Conservation (phyloP, 192 early-diverging fungal genomes). For the Umbelopsis vinacea region DNA sequence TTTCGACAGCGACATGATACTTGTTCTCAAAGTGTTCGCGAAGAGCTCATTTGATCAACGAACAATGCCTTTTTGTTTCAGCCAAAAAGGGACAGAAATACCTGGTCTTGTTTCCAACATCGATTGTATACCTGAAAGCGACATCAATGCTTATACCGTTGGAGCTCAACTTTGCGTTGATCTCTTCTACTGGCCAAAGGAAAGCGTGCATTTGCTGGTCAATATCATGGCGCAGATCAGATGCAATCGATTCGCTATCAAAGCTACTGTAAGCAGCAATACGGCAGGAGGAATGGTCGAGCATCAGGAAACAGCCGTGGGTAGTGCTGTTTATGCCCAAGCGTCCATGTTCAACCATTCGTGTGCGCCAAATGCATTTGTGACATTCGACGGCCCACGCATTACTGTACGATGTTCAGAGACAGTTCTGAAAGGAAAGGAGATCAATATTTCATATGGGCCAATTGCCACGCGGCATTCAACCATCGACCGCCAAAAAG, state of each 20-base stretch:
- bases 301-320: background rate
- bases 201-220: background rate
- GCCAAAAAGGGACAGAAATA: background rate
- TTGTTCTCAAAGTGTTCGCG: background rate
- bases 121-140: background rate
- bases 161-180: background rate
- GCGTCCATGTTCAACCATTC: conserved; percentile 19
- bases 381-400: background rate
- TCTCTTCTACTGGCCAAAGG: background rate
- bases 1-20: background rate
- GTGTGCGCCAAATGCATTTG: conserved; percentile 10
- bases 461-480: background rate
- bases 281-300: background rate
- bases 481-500: background rate
- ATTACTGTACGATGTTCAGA: background rate
- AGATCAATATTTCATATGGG: conserved; percentile 11
- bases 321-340: conserved; percentile 1
- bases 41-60: background rate
- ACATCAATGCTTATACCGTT: background rate
- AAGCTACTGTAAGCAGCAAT: background rate
- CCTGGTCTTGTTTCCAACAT: background rate
- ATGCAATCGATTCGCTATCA: conserved; percentile 11
- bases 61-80: background rate
- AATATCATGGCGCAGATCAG: background rate
- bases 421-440: background rate